These are phyloP conservation scores for Sarocladium oryzae DNA, from an alignment of 2,329 filamentous ascomycete genomes.

Conservation along the genomic window DNA sequence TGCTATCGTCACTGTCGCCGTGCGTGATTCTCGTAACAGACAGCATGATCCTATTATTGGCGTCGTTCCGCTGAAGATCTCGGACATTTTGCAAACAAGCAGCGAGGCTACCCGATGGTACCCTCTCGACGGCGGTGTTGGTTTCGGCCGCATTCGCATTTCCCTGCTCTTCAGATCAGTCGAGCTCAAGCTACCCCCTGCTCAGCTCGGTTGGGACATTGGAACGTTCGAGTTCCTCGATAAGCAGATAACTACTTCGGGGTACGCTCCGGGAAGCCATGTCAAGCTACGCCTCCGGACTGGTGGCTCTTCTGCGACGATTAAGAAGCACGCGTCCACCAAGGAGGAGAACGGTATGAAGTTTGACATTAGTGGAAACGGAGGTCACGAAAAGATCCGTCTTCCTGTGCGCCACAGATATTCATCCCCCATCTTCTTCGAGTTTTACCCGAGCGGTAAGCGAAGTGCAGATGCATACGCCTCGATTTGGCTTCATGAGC, in stretches of 20 bases:
- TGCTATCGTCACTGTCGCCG: conserved; percentile 76
- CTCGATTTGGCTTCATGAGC: conserved; percentile 76
- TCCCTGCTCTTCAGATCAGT: conserved; percentile 86
- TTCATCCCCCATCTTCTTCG: conserved; percentile 81
- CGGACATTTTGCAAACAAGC: conserved; percentile 79
- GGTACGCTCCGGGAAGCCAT: conserved; percentile 57
- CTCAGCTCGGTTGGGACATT: conserved; percentile 88
- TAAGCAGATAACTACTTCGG: conserved; percentile 58
- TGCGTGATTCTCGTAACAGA: conserved; percentile 80
- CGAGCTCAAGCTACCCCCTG: conserved; percentile 76
- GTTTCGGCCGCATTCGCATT: conserved; percentile 83
- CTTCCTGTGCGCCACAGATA: conserved; percentile 89
- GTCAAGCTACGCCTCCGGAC: conserved; percentile 76
- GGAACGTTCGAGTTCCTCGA: conserved; percentile 87
- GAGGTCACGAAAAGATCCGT: conserved; percentile 46
- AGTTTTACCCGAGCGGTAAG: conserved; percentile 67
- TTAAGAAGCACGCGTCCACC: conserved; percentile 57
- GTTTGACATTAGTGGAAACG: conserved; percentile 42
- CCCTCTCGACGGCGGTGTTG: conserved; percentile 89
- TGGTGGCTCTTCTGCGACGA: conserved; percentile 70
- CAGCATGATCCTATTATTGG: conserved; percentile 94
- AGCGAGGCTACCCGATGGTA: conserved; percentile 91
- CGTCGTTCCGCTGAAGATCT: conserved; percentile 80
- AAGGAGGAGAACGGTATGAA: conserved; percentile 47
- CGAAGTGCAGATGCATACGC: conserved; percentile 69